Conservation (phyloP, 257 asterid species). For the Rhazya stricta region DNA sequence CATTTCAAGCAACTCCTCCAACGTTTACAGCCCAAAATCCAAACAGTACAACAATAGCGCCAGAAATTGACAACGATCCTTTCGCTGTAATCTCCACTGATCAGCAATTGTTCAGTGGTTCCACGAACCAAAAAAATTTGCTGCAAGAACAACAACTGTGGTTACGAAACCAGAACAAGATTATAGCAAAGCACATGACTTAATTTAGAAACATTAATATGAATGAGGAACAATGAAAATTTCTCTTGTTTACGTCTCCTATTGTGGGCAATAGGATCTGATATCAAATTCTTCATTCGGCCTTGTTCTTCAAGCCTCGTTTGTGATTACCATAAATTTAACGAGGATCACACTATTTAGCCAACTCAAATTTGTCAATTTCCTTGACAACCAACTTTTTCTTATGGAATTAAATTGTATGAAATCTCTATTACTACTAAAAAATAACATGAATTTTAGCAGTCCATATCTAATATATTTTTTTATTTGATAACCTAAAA, state of each 20-base stretch:
- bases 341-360: no score
- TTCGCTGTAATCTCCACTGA: conserved; percentile 36
- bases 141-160: conserved; percentile 52
- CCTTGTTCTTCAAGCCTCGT: no score
- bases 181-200: conserved; percentile 47
- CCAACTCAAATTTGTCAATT: no score
- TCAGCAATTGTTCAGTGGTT: conserved; percentile 16
- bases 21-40: conserved; percentile 44
- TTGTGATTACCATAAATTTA: no score
- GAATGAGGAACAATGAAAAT: neutral
- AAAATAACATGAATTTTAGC: no score
- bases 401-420: no score
- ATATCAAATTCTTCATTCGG: no score
- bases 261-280: no score
- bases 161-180: conserved; percentile 76
- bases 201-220: conserved; percentile 9
- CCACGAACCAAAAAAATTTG: conserved; percentile 38
- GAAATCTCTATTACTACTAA: no score
- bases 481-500: no score
- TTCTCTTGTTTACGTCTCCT: neutral
- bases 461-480: no score
- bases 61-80: conserved; percentile 45
- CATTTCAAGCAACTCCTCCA: conserved; percentile 30
- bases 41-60: neutral
- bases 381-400: no score